A percentile compares a stretch with the other conserved stretches of the same genome.
Evolutionary conservation across 2,329 filamentous ascomycete genomes (phyloP).

Genomic region (Pseudofabraea citricarpa): DNA sequence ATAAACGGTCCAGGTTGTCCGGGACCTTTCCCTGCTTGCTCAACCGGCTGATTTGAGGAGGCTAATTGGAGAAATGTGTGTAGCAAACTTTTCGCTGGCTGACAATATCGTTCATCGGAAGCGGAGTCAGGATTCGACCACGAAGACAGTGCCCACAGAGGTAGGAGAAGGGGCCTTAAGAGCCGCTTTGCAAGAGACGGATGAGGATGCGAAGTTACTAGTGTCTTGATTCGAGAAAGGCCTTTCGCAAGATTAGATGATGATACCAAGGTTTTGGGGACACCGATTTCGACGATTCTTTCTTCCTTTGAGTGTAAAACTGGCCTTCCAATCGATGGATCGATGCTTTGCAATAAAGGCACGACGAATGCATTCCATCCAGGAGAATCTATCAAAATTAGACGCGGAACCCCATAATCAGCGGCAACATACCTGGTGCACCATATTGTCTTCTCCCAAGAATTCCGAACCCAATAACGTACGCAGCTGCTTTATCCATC

Average conservation of each 20-base stretch:
- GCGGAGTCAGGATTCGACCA: constrained; percentile 36
- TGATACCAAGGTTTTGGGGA: constrained; percentile 29
- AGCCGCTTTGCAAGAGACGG: constrained; percentile 60
- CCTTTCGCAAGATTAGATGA: constrained; percentile 43
- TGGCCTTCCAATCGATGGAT: no score
- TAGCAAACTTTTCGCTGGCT: constrained; percentile 45
- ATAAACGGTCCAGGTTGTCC: neutral
- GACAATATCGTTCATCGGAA: constrained; percentile 35
- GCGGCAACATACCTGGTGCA: constrained; percentile 46
- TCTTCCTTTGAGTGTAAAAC: no score
- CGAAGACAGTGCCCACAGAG: constrained; percentile 59
- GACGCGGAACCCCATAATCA: neutral
- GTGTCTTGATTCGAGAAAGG: constrained; percentile 48
- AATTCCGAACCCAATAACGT: constrained; percentile 63
- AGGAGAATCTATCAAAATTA: constrained; percentile 36
- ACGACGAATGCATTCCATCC: constrained; percentile 60
- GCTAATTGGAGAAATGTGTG: constrained; percentile 54
- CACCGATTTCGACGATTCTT: constrained; percentile 8
- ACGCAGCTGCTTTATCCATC: constrained; percentile 52
- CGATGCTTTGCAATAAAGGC: constrained; percentile 47
- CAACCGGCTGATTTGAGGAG: constrained; percentile 29
- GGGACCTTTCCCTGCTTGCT: neutral
- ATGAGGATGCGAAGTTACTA: constrained; percentile 61
- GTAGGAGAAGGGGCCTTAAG: constrained; percentile 50
- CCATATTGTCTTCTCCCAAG: constrained; percentile 59